Base-by-base conservation (phyloP, 306 rosid genomes). In the Cotoneaster glaucophyllus region DNA sequence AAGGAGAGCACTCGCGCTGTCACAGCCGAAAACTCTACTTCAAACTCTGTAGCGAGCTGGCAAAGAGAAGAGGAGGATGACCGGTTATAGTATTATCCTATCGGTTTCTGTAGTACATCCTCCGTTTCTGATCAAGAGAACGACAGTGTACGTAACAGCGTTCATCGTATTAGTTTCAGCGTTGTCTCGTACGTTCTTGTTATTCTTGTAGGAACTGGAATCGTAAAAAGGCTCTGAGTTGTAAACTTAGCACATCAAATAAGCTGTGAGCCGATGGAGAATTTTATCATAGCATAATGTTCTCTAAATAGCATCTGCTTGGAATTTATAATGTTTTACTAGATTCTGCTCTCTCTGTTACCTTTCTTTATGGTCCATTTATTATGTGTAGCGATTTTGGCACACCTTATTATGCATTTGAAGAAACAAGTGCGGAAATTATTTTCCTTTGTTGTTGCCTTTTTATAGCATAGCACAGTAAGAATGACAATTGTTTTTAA, bases 11-110 rank as follows among this genome's bases (percentile, higher is more conserved):
- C 82, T 0, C 97, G 99, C 43, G 90, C 87, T 57, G 81, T 95
- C 71, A 95, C 97, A 34, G 37, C 2, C 64, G 92, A 95, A 79
- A 92, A 87, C 82, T 88, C 98, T 70, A 83, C 96, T 22, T 77
- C 88, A 26, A 85, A 85, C 78, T 90, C 99, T 74, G 85, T 84
- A 1, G 89, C 79, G 29, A 79, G 87, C 61, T 70, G 81, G 39
- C 86, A 74, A 28, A 75, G 84, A 64, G 90, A 73, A 37, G 88
- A 74, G 52, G 84, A 71, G 19, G 39, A 80, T 29, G 43, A 67
- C 6, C 67, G 63, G 71, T 87, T 31, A 73, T 87, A 82, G 74
- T 19, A 65, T 74, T 62, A 44, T 76, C 62, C 56, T 54, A 57
- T 66, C 29, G 45, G 64, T 69, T 79, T 45, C 57, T 78, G 29